Evolutionary conservation across 2,329 filamentous ascomycete genomes (phyloP).

Genomic region (Didymella pomorum): DNA sequence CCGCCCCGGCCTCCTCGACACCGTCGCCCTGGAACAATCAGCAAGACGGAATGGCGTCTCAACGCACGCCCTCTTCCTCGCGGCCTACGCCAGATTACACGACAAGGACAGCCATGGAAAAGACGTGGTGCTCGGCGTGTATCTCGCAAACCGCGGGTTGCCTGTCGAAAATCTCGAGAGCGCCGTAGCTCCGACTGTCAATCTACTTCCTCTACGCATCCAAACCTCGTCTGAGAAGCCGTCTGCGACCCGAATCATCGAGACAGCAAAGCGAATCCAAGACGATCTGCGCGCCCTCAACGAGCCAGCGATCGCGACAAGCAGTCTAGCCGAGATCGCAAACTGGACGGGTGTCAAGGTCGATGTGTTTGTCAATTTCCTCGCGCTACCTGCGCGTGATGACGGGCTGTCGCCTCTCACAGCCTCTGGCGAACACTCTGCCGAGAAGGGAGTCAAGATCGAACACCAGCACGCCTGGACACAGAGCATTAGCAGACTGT

Average conservation of each 20-base stretch:
- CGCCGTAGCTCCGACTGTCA: constrained; percentile 67
- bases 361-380: constrained; percentile 82
- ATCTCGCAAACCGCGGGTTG: constrained; percentile 78
- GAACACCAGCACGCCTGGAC: constrained; percentile 26
- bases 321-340: constrained; percentile 74
- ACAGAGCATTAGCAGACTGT: constrained; percentile 30
- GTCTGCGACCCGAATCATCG: constrained; percentile 47
- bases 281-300: constrained; percentile 70
- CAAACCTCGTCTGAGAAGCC: not conserved
- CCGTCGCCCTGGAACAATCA: constrained; percentile 52
- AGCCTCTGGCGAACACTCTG: no score
- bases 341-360: constrained; percentile 77
- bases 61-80: constrained; percentile 78
- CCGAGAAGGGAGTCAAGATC: constrained; percentile 31
- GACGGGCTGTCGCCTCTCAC: not conserved
- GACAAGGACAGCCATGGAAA: constrained; percentile 31
- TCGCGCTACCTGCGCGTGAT: constrained; percentile 62
- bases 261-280: constrained; percentile 70
- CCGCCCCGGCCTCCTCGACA: constrained; percentile 57
- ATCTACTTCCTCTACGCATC: constrained; percentile 76
- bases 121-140: constrained; percentile 75
- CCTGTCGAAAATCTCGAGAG: constrained; percentile 57
- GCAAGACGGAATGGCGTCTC: constrained; percentile 65
- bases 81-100: constrained; percentile 68
- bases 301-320: constrained; percentile 62